These are phyloP conservation scores for Ambrosiella beaveri DNA, from an alignment of 2,329 filamentous ascomycete species.

Conservation along the genomic window DNA sequence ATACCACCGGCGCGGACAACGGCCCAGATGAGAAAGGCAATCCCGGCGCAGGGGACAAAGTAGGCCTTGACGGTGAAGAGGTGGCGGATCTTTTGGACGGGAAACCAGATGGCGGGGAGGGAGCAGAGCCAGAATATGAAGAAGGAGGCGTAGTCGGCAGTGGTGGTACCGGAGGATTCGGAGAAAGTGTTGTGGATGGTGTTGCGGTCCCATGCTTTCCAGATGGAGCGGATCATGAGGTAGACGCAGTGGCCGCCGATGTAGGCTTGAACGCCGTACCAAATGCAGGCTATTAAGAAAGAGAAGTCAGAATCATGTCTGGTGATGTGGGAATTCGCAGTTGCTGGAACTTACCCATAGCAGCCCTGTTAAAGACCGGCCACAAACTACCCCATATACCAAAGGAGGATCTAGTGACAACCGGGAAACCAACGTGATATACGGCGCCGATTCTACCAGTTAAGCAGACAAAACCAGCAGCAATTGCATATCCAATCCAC, in stretches of 20 bases:
- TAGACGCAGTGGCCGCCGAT: constrained; percentile 76
- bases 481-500: constrained; percentile 68
- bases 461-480: constrained; percentile 55
- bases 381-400: constrained; percentile 80
- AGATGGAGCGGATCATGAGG: constrained; percentile 76
- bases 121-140: constrained; percentile 74
- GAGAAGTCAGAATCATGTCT: constrained; percentile 5
- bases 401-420: constrained; percentile 60
- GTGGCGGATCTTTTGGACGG: constrained; percentile 74
- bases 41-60: constrained; percentile 65
- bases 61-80: constrained; percentile 81
- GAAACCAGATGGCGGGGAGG: constrained; percentile 74
- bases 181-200: constrained; percentile 52
- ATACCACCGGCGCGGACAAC: constrained; percentile 65
- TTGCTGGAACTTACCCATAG: constrained; percentile 36
- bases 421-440: constrained; percentile 82
- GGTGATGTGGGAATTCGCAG: not conserved
- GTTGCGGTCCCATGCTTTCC: constrained; percentile 45
- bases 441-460: constrained; percentile 72
- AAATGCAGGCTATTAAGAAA: constrained; percentile 45
- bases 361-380: constrained; percentile 80
- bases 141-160: constrained; percentile 61
- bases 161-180: constrained; percentile 49
- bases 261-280: constrained; percentile 75
- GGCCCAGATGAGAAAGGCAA: constrained; percentile 79